phyloP scores from a whole-genome alignment of 2,329 filamentous ascomycete genomes.

The Trichoderma arundinaceum region DNA sequence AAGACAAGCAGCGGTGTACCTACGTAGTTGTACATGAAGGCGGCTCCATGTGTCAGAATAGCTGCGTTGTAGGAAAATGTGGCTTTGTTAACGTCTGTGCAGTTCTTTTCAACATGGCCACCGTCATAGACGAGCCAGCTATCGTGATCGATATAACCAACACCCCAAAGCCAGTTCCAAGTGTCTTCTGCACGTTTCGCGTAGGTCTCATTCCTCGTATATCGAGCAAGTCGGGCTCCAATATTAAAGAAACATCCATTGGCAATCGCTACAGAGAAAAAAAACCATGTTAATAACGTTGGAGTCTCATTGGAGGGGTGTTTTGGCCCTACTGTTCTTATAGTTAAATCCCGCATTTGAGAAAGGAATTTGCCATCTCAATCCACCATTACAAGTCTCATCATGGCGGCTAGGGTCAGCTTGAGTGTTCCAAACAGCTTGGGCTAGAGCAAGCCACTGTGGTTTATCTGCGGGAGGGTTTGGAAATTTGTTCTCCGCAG shows the following conservation, averaged over 20 bases:
- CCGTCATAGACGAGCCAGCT: conserved; percentile 70
- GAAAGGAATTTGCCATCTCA: conserved; percentile 78
- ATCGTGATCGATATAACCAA: conserved; percentile 64
- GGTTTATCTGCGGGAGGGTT: conserved; percentile 60
- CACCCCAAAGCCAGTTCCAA: conserved; percentile 64
- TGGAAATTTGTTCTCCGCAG: conserved; percentile 68
- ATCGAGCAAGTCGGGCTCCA: conserved; percentile 71
- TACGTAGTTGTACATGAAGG: conserved; percentile 71
- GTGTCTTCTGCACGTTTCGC: conserved; percentile 64
- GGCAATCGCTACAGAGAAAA: conserved; percentile 54
- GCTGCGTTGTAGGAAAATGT: conserved; percentile 73
- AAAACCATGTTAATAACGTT: background rate
- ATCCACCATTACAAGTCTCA: conserved; percentile 67
- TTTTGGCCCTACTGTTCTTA: conserved; percentile 62
- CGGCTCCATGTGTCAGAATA: conserved; percentile 65
- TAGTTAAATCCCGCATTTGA: conserved; percentile 79
- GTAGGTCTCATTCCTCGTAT: conserved; percentile 71
- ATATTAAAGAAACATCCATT: conserved; percentile 70
- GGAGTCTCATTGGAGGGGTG: fast-evolving
- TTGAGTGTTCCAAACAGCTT: conserved; percentile 71
- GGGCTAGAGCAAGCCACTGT: conserved; percentile 68
- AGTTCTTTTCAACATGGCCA: conserved; percentile 62
- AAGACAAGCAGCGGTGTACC: conserved; percentile 35
- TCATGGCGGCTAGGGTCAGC: conserved; percentile 67
- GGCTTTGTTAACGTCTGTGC: conserved; percentile 63